Base-by-base conservation (phyloP, 768 basidiomycete species). In the Tremella mesenterica region DNA sequence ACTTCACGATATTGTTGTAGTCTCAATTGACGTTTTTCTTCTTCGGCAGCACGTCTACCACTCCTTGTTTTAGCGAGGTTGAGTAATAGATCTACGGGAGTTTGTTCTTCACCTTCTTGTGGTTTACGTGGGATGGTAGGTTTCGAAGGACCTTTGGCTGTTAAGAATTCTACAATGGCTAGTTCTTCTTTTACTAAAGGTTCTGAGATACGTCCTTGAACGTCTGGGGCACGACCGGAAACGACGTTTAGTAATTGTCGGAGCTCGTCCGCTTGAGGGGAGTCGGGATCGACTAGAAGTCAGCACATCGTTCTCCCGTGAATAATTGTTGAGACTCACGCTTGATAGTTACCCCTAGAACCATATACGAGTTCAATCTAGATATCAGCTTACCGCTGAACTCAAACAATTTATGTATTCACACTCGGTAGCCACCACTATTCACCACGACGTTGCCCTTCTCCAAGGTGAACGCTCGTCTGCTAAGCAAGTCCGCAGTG, bases 151-250 rank as follows among this genome's bases (percentile, higher is more conserved):
- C 47, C 47, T 18, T 72, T 71, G 18, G 71, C 67, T 2, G 69
- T 73, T 21, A 75, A 60, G 49, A 75, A 72, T 33, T 75, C 74
- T 33, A 73, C 74, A 39, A 75, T 73, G 25, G 74, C 74, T 5
- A 75, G 60, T 59, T 75, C 74, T 50, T 73, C 72, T 49, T 73
- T 72, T 18, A 75, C 74, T 16, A 73, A 65, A 0, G 74, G 71
- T 52, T 72, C 70, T 0, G 74, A 75, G 3, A 67, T 50, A 12
- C 59, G 56, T 14, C 74, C 74, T 33, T 69, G 60, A 10, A 59
- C 54, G 50, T 75, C 74, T 13, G 70, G 69, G 12, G 71, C 67
- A 30, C 66, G 61, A 13, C 74, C 74, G 10, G 70, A 67, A 7
- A 73, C 74, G 39, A 74, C 59, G 51, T 74, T 69, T 14, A 72